Base-by-base conservation (phyloP, 2,329 filamentous ascomycete species). In the Diaporthe eres region DNA sequence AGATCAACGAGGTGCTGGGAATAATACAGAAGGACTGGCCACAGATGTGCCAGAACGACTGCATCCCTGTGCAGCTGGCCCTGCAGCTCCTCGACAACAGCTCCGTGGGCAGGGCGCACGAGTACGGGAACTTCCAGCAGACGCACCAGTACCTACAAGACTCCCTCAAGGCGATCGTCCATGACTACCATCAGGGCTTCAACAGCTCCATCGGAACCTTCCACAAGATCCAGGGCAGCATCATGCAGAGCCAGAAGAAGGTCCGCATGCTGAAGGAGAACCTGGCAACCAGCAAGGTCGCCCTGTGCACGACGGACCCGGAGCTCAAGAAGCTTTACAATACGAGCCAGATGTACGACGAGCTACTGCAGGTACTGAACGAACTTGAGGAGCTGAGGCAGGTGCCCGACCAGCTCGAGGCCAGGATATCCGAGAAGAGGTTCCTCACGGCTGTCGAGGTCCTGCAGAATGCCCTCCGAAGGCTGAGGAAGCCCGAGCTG, bases 141-240 rank as follows among this genome's bases (percentile, higher is more conserved):
- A 95, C 95, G 63, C 95, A 98, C 83, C 89, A 92, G 78, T 95
- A 97, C 82, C 90, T 99, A n/a, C 96, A 99, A 82, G 93, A 94
- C 80, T 96, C 96, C 13, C 88, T 99, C 75, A 98, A 98, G 84
- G 92, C 93, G 47, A 98, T 99, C 80, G 97, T 99, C 37, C 98
- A 99, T 84, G 96, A 99, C 86, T 96, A 99, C 82, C 96, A 99
- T 82, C 97, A 99, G 84, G 97, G 97, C 63, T 99, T 99, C 89
- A 99, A 98, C 86, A 98, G 95, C 84, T 98, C 96, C 70, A 98
- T 99, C 78, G 97, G 96, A 84, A 98, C 96, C 28, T 99, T 98
- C 82, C 97, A 99, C 87, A 98, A 98, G 85, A 99, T 99, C 77
- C 97, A 99, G 84, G 92, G 93, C 71, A 98, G 95, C 85, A 97